Evolutionary conservation across 1,284 basidiomycete genomes (phyloP), one percentile per base, ranked within the genome.

Genomic region (Gomphus bonarii): DNA sequence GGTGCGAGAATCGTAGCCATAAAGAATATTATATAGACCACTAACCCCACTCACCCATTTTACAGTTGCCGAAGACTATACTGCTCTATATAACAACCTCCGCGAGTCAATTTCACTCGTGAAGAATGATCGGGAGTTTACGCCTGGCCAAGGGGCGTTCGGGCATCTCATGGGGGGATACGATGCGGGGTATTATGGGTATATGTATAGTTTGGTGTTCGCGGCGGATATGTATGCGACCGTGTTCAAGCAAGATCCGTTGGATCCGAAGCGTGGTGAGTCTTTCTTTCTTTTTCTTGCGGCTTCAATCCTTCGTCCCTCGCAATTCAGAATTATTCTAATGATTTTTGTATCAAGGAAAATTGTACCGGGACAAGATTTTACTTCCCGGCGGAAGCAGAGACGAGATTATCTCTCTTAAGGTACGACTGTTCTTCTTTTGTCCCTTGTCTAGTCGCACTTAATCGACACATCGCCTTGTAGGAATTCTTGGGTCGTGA

Each of bases 161-260:
- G 81, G 75, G 1, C 86, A 90, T 66, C 81, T 90, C 55, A 80
- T 80, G 16, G 81, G 83, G 12, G 85, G 84, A 11, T 88, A 90
- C 62, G 86, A 88, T 63, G 86, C 84, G 10, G 87, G 88, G 12
- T 90, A 90, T 66, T 91, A 91, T 65, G 86, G 85, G 74, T 85
- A 86, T 67, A 82, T 77, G 1, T 88, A 84, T 62, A 85, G 82
- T 7, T 74, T 85, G 20, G 85, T 88, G 33, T 88, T 88, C 67
- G 84, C 85, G 0, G 77, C 83, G 46, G 87, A 90, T 68, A 90
- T 90, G 86, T 90, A 86, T 68, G 72, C 76, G 47, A 84, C 84
- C 5, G 78, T 91, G n/a, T 91, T 91, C 74, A 84, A 85, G 66
- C 71, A 74, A 46, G 83, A 87, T 62, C 88, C 88, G 25, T 73